phyloP scores from a whole-genome alignment of 129 eudicot genomes.

The Pulicaria dysenterica region DNA sequence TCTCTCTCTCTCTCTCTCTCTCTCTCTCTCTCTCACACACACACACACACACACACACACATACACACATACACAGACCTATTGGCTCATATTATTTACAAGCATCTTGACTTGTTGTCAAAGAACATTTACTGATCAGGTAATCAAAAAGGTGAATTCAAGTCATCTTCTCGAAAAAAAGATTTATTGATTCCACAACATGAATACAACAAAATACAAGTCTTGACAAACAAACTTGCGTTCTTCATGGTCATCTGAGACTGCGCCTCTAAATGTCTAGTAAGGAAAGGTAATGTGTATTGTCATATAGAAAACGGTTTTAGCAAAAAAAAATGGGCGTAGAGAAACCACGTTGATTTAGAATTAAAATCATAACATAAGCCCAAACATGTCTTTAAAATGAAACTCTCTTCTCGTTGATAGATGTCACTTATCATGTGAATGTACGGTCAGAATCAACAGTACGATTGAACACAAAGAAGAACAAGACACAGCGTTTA shows the following conservation, averaged over 20 bases:
- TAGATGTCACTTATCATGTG: too few species aligned
- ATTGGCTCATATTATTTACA: too few species aligned
- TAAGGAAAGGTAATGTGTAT: background rate
- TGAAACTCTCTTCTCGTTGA: too few species aligned
- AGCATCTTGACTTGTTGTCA: background rate
- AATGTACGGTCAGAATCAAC: background rate
- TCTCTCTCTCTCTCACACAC: too few species aligned
- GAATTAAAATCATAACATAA: conserved; percentile 10
- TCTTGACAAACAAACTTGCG: background rate
- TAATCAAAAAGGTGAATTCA: background rate
- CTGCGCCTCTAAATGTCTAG: conserved; percentile 5
- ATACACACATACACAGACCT: too few species aligned
- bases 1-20: too few species aligned
- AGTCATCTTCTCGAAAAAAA: background rate
- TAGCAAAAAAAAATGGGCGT: conserved; percentile 4
- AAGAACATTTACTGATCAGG: conserved; percentile 3
- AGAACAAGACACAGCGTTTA: conserved; percentile 9
- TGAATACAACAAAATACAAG: background rate
- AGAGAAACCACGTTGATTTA: background rate
- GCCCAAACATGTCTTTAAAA: background rate
- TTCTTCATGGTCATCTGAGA: background rate
- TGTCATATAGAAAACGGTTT: background rate
- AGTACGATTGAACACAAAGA: conserved; percentile 8
- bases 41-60: too few species aligned
- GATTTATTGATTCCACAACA: background rate